Percentiles rank a stretch among this genome's conserved stretches.
These are phyloP conservation scores for Hypoxylon lenormandii DNA, from an alignment of 495 filamentous ascomycete species.

Conservation along the genomic window DNA sequence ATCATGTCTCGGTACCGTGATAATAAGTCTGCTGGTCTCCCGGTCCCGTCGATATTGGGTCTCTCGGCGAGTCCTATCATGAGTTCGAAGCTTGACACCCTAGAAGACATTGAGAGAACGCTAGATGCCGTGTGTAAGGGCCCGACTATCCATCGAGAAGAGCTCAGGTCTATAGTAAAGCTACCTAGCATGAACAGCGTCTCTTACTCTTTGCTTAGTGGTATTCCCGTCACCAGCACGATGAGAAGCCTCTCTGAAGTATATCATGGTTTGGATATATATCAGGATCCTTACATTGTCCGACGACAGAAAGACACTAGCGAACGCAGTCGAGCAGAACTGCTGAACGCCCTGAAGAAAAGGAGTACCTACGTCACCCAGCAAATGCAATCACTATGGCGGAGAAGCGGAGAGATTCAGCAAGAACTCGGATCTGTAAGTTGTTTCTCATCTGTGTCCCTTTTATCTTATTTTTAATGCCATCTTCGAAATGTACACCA, in stretches of 20 bases:
- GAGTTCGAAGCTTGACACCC: conserved; percentile 61
- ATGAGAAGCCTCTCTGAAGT: conserved; percentile 55
- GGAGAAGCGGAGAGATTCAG: conserved; percentile 64
- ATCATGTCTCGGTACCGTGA: conserved; percentile 85
- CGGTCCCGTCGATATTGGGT: conserved; percentile 79
- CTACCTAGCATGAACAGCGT: conserved; percentile 71
- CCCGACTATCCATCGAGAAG: conserved; percentile 76
- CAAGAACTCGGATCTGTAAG: conserved; percentile 70
- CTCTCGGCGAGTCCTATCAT: conserved; percentile 87
- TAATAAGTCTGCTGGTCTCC: conserved; percentile 48
- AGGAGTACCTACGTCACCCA: conserved; percentile 72
- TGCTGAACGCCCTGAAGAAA: conserved; percentile 62
- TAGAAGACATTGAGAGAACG: conserved; percentile 76
- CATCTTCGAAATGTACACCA: not conserved
- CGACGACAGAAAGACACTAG: conserved; percentile 57
- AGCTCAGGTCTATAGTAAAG: conserved; percentile 75
- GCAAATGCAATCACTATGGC: conserved; percentile 71
- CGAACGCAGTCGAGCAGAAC: conserved; percentile 50
- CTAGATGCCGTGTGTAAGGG: conserved; percentile 78
- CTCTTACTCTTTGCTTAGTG: conserved; percentile 53
- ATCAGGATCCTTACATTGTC: conserved; percentile 77
- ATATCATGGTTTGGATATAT: conserved; percentile 67
- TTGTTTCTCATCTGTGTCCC: not conserved
- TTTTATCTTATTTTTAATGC: not conserved
- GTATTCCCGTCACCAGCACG: conserved; percentile 34